Evolutionary conservation across 768 basidiomycete species (phyloP).

Genomic region (Tylopilus sp.): DNA sequence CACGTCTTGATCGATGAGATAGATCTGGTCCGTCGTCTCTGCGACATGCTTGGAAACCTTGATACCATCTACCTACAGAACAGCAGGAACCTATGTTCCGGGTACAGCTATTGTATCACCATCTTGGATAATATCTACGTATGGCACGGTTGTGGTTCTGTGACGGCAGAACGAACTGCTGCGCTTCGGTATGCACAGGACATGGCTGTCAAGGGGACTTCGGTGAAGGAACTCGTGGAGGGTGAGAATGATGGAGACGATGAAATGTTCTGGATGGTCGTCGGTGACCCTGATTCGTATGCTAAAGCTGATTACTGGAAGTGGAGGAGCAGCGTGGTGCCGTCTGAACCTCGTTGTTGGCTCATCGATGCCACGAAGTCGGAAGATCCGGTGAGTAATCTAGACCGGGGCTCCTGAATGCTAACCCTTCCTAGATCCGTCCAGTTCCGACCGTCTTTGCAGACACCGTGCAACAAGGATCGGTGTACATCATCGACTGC

Average conservation of each 20-base stretch:
- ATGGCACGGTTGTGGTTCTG: constrained; percentile 79
- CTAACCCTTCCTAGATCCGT: constrained; percentile 39
- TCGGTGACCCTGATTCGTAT: constrained; percentile 66
- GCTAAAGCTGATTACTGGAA: constrained; percentile 82
- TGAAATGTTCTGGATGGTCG: constrained; percentile 84
- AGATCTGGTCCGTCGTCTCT: constrained; percentile 50
- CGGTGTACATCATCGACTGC: constrained; percentile 69
- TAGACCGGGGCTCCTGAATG: not conserved
- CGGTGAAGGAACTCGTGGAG: constrained; percentile 57
- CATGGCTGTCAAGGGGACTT: constrained; percentile 38
- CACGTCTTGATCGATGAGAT: constrained; percentile 66
- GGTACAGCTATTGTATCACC: constrained; percentile 77
- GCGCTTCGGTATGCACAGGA: constrained; percentile 58
- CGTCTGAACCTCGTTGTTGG: constrained; percentile 56
- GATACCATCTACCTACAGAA: constrained; percentile 35
- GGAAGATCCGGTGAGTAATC: constrained; percentile 40
- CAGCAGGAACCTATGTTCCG: constrained; percentile 73
- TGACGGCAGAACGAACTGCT: constrained; percentile 52
- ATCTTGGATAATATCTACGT: constrained; percentile 70
- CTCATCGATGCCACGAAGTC: constrained; percentile 41
- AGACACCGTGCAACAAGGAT: constrained; percentile 36
- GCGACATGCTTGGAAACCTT: not conserved
- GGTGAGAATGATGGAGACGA: constrained; percentile 59
- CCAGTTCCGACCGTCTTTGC: constrained; percentile 43
- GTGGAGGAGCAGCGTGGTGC: constrained; percentile 51